Evolutionary conservation across 495 filamentous ascomycete species (phyloP), one percentile per base, ranked within the genome.

Genomic region (Hypoxylon rickii): DNA sequence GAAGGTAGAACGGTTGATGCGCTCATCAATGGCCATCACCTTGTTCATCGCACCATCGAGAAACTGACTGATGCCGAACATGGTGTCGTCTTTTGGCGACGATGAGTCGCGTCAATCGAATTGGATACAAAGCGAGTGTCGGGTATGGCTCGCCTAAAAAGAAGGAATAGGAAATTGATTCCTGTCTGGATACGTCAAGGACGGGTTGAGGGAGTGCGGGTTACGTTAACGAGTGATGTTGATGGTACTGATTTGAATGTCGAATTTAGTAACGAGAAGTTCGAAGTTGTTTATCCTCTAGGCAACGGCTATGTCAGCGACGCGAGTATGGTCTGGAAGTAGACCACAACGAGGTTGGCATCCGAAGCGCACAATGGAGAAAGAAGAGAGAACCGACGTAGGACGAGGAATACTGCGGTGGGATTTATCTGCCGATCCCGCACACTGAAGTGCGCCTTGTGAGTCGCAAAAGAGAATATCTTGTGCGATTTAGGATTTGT

Each of bases 1-100:
- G 57, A 90, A 77, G 12, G 80, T 73, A 0, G 78, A 79, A 17
- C 21, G 41, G 19, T 73, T 75, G 22, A 80, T 66, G 20, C 55
- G 51, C 4, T 70, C 50, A 24, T 79, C 70, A 36, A 76, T 22
- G 10, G 36, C n/a, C 19, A 53, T 32, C 1, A 64, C 0, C 49
- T 51, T 64, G 42, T 36, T 52, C 44, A 52, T 55, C 33, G 12
- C 19, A n/a, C 38, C 38, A 18, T 66, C 63, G 53, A 58, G 39
- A 16, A 50, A 42, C 13, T 7, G 33, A 5, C 19, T 22, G 2
- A 63, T 15, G 31, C 11, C 20, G 12, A 40, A 37, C 59, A 63
- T 63, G 33, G 10, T 51, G 53, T 26, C 53, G 36, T 31, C 33
- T 2, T 54, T 19, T 13, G 10, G 47, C 48, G 48, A 53, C 16